phyloP scores from a whole-genome alignment of 1,139 yeast species.

The Taphrina wiesneri region DNA sequence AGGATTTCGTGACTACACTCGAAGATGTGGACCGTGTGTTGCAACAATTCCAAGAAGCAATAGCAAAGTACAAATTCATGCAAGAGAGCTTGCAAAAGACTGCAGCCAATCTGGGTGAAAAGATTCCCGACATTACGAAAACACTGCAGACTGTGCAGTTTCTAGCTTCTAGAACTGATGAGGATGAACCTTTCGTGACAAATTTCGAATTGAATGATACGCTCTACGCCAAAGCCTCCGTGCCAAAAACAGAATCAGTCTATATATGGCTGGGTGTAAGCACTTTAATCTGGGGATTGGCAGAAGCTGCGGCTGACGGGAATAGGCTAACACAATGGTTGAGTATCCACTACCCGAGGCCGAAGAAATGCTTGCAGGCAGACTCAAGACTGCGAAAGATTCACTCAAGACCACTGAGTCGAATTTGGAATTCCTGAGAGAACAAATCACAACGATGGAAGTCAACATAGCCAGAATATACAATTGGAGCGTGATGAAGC shows the following conservation, averaged over 20 bases:
- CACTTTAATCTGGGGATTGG: slow-evolving; percentile 15
- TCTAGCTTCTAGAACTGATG: slow-evolving; percentile 53
- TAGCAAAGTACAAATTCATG: slow-evolving; percentile 72
- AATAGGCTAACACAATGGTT: slow-evolving; percentile 84
- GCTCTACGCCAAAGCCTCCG: slow-evolving; percentile 75
- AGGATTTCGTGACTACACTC: slow-evolving; percentile 64
- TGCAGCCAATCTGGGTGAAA: slow-evolving; percentile 63
- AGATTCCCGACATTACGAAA: slow-evolving; percentile 88
- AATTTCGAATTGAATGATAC: slow-evolving; percentile 93
- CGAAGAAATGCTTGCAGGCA: slow-evolving; percentile 61
- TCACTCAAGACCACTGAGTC: slow-evolving; percentile 67
- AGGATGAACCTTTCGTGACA: slow-evolving; percentile 46
- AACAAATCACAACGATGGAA: slow-evolving; percentile 95
- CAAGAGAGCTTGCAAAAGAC: slow-evolving; percentile 68
- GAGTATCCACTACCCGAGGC: slow-evolving; percentile 94
- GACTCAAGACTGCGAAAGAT: slow-evolving; percentile 63
- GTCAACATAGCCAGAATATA: slow-evolving; percentile 91
- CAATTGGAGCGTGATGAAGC: slow-evolving; percentile 76
- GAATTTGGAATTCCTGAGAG: slow-evolving; percentile 84
- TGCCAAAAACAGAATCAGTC: slow-evolving; percentile 64
- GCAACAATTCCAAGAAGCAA: slow-evolving; percentile 66
- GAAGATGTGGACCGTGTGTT: slow-evolving; percentile 72
- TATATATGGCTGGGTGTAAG: slow-evolving; percentile 78
- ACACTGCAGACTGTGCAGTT: slow-evolving; percentile 71
- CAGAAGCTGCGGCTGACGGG: neutral